These are phyloP conservation scores for Pseudocercospora macadamiae DNA, from an alignment of 2,329 filamentous ascomycete species.

Conservation along the genomic window DNA sequence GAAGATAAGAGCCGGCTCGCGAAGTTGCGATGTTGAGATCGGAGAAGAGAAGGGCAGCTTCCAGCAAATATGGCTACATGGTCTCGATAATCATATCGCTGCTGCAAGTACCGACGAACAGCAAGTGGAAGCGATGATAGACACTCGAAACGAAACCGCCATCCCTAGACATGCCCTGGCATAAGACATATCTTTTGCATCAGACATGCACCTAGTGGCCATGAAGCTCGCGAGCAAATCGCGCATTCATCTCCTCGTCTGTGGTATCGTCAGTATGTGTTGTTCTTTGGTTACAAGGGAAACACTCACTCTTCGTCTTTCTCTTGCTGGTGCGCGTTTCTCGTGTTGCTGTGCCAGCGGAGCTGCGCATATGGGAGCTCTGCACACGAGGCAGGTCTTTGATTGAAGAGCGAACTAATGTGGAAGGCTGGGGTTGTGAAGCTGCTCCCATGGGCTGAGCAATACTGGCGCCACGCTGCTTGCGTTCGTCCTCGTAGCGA, in stretches of 20 bases:
- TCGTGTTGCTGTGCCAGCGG: slow-evolving; percentile 19
- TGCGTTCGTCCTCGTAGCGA: slow-evolving; percentile 28
- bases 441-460: background rate
- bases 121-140: background rate
- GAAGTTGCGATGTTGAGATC: too few species aligned
- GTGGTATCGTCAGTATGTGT: slow-evolving; percentile 10
- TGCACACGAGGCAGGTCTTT: background rate
- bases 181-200: background rate
- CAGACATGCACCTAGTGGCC: slow-evolving; percentile 5
- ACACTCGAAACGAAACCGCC: background rate
- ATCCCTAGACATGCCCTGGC: background rate
- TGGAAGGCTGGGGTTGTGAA: too few species aligned
- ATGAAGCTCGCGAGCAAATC: slow-evolving; percentile 34
- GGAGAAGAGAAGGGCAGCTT: too few species aligned
- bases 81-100: background rate
- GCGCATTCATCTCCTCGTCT: slow-evolving; percentile 28
- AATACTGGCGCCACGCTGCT: slow-evolving; percentile 20
- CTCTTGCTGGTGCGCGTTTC: slow-evolving; percentile 19
- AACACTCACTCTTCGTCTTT: slow-evolving; percentile 25
- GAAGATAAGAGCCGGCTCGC: too few species aligned
- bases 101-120: background rate
- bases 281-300: too few species aligned
- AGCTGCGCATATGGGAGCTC: slow-evolving; percentile 21
- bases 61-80: background rate
- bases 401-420: background rate